These are phyloP conservation scores for Vitis rupestris DNA, from an alignment of 164 flowering plant genomes.

Conservation along the genomic window DNA sequence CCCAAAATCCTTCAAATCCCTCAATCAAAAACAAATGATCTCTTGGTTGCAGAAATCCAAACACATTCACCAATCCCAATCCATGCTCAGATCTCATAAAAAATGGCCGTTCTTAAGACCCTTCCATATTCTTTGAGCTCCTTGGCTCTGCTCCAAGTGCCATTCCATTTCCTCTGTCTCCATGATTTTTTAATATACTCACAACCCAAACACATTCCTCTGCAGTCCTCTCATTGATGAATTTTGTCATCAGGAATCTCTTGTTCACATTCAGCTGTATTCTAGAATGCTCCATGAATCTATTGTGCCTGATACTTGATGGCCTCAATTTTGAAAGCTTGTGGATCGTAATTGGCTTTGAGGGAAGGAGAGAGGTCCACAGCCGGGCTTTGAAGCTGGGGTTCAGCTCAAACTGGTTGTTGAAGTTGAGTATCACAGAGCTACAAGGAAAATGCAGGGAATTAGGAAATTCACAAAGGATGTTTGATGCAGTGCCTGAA, in stretches of 20 bases:
- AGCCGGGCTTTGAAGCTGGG: constrained; percentile 33
- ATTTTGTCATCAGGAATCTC: constrained; percentile 14
- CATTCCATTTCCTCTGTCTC: constrained; percentile 28
- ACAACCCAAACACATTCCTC: constrained; percentile 30
- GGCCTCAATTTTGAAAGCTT: constrained; percentile 29
- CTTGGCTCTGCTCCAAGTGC: constrained; percentile 27
- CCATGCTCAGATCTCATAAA: constrained; percentile 26
- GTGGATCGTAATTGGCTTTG: constrained; percentile 21
- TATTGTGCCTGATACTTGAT: constrained; percentile 19
- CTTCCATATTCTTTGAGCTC: constrained; percentile 32
- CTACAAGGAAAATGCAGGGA: constrained; percentile 36
- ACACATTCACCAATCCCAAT: constrained; percentile 15
- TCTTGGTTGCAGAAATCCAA: constrained; percentile 27
- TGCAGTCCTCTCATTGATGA: constrained; percentile 41
- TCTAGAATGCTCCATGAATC: constrained; percentile 19
- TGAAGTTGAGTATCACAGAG: constrained; percentile 30
- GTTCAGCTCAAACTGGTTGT: constrained; percentile 14
- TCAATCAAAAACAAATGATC: constrained; percentile 9
- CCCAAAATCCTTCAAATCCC: constrained; percentile 1
- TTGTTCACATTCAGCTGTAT: constrained; percentile 22
- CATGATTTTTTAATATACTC: constrained; percentile 20
- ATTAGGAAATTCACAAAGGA: constrained; percentile 18
- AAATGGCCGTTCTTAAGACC: constrained; percentile 22
- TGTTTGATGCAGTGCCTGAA: constrained; percentile 30
- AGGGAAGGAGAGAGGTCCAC: constrained; percentile 30